Conservation (phyloP, 1,284 basidiomycete species). For the Neotropicomus parvogracilis region DNA sequence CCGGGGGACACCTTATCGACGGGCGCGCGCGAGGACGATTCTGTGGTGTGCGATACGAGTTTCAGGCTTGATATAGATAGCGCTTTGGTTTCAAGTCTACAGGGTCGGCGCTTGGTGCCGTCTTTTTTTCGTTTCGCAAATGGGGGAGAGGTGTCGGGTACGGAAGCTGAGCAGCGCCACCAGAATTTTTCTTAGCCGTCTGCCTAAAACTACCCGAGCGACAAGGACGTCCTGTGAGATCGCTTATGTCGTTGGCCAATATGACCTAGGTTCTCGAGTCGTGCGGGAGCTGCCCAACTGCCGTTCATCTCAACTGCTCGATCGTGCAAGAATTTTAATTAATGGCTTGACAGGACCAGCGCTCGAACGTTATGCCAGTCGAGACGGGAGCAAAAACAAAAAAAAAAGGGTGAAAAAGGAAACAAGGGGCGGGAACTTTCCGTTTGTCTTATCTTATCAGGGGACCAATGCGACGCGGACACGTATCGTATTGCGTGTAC, state of each 20-base stretch:
- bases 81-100: constrained; percentile 11
- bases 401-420: constrained; percentile 14
- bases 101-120: constrained; percentile 3
- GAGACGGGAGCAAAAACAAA: constrained; percentile 17
- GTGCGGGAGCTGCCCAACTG: neutral
- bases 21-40: neutral
- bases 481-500: constrained; percentile 23
- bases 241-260: neutral
- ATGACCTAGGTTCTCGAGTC: neutral
- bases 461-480: constrained; percentile 21
- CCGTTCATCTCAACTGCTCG: constrained; percentile 9
- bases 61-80: constrained; percentile 10
- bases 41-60: constrained; percentile 9
- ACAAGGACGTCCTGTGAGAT: neutral
- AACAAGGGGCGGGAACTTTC: constrained; percentile 12
- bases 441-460: constrained; percentile 33
- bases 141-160: constrained; percentile 7
- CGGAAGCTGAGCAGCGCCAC: neutral
- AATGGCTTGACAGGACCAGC: constrained; percentile 8
- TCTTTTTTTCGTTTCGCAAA: constrained; percentile 8
- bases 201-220: neutral
- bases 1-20: constrained; percentile 10
- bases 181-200: neutral
- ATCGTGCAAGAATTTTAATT: constrained; percentile 17
- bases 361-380: constrained; percentile 4